Base-by-base conservation (phyloP, 2,329 filamentous ascomycete genomes). In the Aspergillus uvarum region DNA sequence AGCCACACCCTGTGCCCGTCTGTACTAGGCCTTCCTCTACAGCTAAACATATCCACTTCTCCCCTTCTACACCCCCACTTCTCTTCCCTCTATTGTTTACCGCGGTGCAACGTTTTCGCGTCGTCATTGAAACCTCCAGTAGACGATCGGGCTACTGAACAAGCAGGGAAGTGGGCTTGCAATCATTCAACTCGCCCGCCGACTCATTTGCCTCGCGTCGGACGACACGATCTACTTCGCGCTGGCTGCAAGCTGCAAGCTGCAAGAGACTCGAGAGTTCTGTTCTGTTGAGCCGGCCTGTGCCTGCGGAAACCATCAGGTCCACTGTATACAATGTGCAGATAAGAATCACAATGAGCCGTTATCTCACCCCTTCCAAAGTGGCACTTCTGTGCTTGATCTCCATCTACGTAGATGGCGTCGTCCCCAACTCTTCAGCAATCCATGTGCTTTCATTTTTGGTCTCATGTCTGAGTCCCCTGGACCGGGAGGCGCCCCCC, bases 341-440 rank as follows among this genome's bases (percentile, higher is more conserved):
- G 11, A 21, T 38, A 22, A 14, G 21, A 61, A 29, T 12, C 61
- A 60, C 54, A 44, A 96, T 94, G 89, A 85, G 89, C 68, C 89
- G 90, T 59, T 96, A 89, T 75, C 83, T 98, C 50, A 96, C 91
- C n/a, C 91, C 94, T 12, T 88, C 91, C 67, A 96, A 95, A 73
- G 85, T 98, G 66, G 89, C 89, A 70, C 83, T 97, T 24, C 83
- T 98, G 58, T 86, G 87, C 57, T 84, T 99, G 56, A 84, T 95
- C 55, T 86, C 92, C 68, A 82, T 97, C 56, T 98, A 99, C 76
- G 86, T 86, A 42, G 87, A 90, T 65, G 87, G 87, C 22, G 80
- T 83, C 2, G 83, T 93, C 16, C 88, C 89, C 2, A 87, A 84
- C 61, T 82, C 85, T 53, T 87, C 89, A n/a, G 87, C 88, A 24